Evolutionary conservation across 2,329 filamentous ascomycete species (phyloP), one percentile per base, ranked within the genome.

Genomic region (Scolecobasidium constrictum): DNA sequence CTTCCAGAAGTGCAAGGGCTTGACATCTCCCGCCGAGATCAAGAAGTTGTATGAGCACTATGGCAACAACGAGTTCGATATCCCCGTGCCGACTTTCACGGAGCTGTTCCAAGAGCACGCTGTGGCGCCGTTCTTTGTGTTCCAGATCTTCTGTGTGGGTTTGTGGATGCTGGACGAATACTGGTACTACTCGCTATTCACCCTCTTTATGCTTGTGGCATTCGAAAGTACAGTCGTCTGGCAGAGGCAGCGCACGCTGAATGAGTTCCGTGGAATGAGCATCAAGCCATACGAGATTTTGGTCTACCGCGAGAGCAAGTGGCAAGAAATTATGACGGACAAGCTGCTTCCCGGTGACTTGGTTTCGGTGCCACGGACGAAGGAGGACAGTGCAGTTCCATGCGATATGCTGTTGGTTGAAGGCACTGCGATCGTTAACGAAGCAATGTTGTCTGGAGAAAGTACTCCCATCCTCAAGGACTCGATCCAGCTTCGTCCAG

Each of bases 101-200:
- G 92, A 98, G 66, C 76, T 98, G 39, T 98, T 94, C 75, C 85
- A 94, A 64, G 92, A 98, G 64, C 93, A 98, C 62, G 90, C 93
- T 18, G 93, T 98, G 17, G 93, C 93, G 17, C 92, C 92, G 4
- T 98, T 98, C 72, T 98, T 98, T 65, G 88, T 98, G 49, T 98
- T 98, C 68, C 92, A 98, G 71, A 73, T 98, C 48, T 98, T 98
- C 70, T 98, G 93, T 55, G 92, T 98, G 46, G 93, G 92, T 13
- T 69, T 98, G 47, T 98, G 92, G 92, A 86, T 96, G 80, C 69
- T 98, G 58, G 92, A 98, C 58, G 93, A 98, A 66, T 98, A 96
- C 67, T 98, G 93, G 92, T 98, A 98, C 71, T 98, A 98, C 68
- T 96, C 92, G 48, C 77, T 98, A 16, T 98, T 98, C 65, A 98